Conservation (phyloP, 2,329 filamentous ascomycete genomes). For the Fusarium brachygibbosum region DNA sequence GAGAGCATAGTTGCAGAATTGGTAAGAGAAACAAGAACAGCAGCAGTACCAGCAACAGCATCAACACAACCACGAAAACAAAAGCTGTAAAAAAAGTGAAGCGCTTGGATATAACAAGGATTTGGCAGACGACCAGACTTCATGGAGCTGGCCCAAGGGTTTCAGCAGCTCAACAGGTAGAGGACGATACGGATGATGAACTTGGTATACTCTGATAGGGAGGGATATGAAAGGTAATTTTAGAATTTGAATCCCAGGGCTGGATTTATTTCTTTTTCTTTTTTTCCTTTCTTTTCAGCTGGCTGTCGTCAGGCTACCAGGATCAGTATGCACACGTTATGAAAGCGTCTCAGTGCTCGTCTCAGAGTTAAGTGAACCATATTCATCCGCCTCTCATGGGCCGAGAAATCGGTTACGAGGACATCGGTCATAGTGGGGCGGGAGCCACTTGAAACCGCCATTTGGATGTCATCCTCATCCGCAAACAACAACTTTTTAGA, state of each 20-base stretch:
- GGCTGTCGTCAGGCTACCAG: background rate
- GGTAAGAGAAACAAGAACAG: background rate
- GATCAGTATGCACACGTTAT: slow-evolving; percentile 21
- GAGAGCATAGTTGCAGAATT: background rate
- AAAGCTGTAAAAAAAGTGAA: slow-evolving; percentile 31
- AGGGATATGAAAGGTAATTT: background rate
- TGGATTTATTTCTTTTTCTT: background rate
- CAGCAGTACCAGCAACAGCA: background rate
- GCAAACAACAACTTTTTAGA: slow-evolving; percentile 15
- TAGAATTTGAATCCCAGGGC: background rate
- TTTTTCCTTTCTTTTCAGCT: background rate
- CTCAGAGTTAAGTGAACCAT: slow-evolving; percentile 33
- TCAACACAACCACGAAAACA: background rate
- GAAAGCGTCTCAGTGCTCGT: slow-evolving; percentile 35
- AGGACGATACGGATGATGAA: slow-evolving; percentile 33
- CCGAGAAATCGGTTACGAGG: slow-evolving; percentile 26
- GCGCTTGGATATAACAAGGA: slow-evolving; percentile 33
- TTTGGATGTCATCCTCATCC: slow-evolving; percentile 28
- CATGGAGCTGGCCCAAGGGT: slow-evolving; percentile 24
- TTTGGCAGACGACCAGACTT: slow-evolving; percentile 22
- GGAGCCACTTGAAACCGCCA: slow-evolving; percentile 48
- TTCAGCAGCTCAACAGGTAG: slow-evolving; percentile 19
- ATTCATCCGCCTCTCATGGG: slow-evolving; percentile 36
- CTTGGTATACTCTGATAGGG: slow-evolving; percentile 35
- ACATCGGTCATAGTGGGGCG: slow-evolving; percentile 40